These are phyloP conservation scores for Hypoxylon sp. DNA, from an alignment of 2,329 filamentous ascomycete species.

Conservation along the genomic window DNA sequence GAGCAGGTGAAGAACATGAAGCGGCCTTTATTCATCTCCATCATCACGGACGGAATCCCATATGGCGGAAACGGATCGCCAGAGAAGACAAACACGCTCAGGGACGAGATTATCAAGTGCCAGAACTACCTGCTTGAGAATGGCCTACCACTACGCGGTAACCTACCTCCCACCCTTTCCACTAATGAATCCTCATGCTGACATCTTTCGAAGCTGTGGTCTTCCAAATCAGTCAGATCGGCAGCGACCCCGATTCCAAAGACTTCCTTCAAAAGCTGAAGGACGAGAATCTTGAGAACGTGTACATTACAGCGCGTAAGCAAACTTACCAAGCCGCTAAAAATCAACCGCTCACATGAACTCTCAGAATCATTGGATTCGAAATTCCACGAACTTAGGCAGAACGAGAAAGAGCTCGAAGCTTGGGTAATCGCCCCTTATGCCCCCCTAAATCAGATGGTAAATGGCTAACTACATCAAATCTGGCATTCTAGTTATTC, in stretches of 20 bases:
- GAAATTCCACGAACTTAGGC: conserved; percentile 32
- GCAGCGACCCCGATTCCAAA: conserved; percentile 33
- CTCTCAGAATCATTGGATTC: conserved; percentile 32
- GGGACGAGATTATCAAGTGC: conserved; percentile 32
- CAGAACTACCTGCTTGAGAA: conserved; percentile 35
- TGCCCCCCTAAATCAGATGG: background rate
- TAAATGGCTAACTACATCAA: conserved; percentile 8
- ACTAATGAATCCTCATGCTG: background rate
- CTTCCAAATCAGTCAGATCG: conserved; percentile 41
- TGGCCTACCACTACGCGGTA: conserved; percentile 32
- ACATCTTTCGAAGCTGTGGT: conserved; percentile 30
- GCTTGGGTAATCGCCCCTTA: conserved; percentile 28
- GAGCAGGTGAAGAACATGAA: conserved; percentile 24
- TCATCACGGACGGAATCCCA: conserved; percentile 38
- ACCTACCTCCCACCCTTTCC: background rate
- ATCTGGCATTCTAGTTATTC: conserved; percentile 23
- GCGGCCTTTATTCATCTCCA: conserved; percentile 33
- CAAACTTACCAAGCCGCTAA: no score
- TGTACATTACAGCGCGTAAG: conserved; percentile 39
- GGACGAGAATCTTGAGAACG: conserved; percentile 36
- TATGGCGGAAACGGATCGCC: conserved; percentile 19
- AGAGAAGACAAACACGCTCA: conserved; percentile 28
- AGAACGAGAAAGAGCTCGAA: conserved; percentile 37
- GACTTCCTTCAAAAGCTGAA: conserved; percentile 33
- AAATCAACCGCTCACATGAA: background rate